A percentile compares a stretch with the other conserved stretches of the same genome.
These are phyloP conservation scores for Ogataea nitratoaversa DNA, from an alignment of 805 yeast genomes.

Conservation along the genomic window DNA sequence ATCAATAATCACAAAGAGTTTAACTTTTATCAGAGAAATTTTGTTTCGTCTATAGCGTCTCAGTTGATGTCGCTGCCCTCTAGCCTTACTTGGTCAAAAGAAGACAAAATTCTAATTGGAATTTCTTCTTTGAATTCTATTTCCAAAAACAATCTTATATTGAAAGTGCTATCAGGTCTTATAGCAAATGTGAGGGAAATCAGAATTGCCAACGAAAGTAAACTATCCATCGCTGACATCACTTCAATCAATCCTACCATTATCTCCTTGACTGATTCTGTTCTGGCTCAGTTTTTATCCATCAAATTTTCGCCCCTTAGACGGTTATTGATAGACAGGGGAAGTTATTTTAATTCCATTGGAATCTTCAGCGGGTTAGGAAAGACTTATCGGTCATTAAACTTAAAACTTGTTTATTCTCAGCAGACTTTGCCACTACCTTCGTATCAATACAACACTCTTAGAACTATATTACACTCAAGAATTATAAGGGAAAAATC, in stretches of 20 bases:
- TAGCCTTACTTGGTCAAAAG: slow-evolving; percentile 22
- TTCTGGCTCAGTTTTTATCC: slow-evolving; percentile 22
- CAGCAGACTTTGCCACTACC: slow-evolving; percentile 16
- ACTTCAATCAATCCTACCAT: slow-evolving; percentile 27
- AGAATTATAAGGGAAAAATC: slow-evolving; percentile 51
- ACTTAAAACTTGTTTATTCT: slow-evolving; percentile 41
- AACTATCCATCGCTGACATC: slow-evolving; percentile 15
- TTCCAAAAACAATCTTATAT: slow-evolving; percentile 25
- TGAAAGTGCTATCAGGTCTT: slow-evolving; percentile 38
- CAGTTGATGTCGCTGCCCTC: slow-evolving; percentile 30
- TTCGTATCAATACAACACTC: slow-evolving; percentile 28
- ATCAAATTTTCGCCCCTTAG: slow-evolving; percentile 16
- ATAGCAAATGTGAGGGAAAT: slow-evolving; percentile 30
- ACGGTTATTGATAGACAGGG: slow-evolving; percentile 30
- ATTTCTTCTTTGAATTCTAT: slow-evolving; percentile 7
- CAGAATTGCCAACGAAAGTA: slow-evolving; percentile 16
- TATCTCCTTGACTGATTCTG: slow-evolving; percentile 26
- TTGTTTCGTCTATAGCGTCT: slow-evolving; percentile 34
- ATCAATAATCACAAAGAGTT: slow-evolving; percentile 20
- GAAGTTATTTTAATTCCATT: slow-evolving; percentile 40
- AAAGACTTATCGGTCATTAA: slow-evolving; percentile 14
- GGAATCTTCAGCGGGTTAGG: slow-evolving; percentile 44
- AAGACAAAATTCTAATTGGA: slow-evolving; percentile 24
- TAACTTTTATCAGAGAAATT: slow-evolving; percentile 30
- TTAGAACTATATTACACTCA: slow-evolving; percentile 44